phyloP scores from a whole-genome alignment of 768 basidiomycete genomes.

The Mycena albidolilacea region DNA sequence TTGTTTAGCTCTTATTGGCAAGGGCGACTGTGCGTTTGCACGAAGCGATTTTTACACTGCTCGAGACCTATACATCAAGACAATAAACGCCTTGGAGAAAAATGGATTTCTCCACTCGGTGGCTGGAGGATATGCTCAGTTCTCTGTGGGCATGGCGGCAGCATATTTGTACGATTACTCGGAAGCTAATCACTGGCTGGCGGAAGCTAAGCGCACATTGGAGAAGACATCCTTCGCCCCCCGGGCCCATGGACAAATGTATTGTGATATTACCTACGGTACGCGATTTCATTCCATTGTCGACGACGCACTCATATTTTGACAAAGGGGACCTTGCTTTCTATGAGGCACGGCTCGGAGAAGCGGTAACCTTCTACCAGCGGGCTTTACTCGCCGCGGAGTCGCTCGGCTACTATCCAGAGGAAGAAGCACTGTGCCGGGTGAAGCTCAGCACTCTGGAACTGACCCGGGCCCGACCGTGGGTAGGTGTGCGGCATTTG shows the following conservation, averaged over 20 bases:
- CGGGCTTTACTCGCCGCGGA: constrained; percentile 30
- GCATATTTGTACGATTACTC: constrained; percentile 33
- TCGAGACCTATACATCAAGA: constrained; percentile 30
- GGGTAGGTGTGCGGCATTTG: constrained; percentile 33
- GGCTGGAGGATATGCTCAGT: constrained; percentile 28
- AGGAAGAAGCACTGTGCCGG: constrained; percentile 30
- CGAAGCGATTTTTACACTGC: constrained; percentile 36
- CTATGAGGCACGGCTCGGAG: constrained; percentile 19
- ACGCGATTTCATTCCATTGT: not conserved
- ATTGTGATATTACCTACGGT: constrained; percentile 37
- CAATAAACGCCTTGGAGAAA: constrained; percentile 17
- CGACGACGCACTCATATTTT: not conserved
- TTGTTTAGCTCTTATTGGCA: constrained; percentile 23
- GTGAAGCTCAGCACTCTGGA: constrained; percentile 36
- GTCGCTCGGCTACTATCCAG: constrained; percentile 24
- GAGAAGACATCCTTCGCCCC: constrained; percentile 4
- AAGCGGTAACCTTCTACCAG: constrained; percentile 29
- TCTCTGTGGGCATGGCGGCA: constrained; percentile 34
- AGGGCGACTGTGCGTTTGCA: constrained; percentile 34
- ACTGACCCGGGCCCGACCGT: constrained; percentile 17
- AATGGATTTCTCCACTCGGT: constrained; percentile 17
- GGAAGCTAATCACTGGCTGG: constrained; percentile 31
- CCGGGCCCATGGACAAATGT: constrained; percentile 29
- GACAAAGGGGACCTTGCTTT: constrained; percentile 36
- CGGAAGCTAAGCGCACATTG: constrained; percentile 20